A percentile compares a stretch with the other conserved stretches of the same genome.
Conservation (phyloP, 1,284 basidiomycete genomes). For the Butyriboletus appendiculatus region DNA sequence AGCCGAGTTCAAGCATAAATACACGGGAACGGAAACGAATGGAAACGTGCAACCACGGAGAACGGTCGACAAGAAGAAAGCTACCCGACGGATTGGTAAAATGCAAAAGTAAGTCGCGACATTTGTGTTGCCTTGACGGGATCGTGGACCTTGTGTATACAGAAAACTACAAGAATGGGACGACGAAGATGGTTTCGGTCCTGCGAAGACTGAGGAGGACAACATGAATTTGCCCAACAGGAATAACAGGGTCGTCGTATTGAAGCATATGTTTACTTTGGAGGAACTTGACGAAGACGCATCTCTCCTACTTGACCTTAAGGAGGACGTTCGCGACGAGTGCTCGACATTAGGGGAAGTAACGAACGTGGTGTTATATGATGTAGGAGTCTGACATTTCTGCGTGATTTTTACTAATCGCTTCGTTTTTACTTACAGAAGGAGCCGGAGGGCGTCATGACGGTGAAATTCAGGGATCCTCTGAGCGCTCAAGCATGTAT, state of each 20-base stretch:
- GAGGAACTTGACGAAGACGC: slow-evolving; percentile 88
- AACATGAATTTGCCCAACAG: slow-evolving; percentile 47
- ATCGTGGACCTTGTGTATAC: neutral
- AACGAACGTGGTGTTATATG: slow-evolving; percentile 95
- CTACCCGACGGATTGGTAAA: slow-evolving; percentile 78
- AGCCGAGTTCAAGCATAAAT: slow-evolving; percentile 83
- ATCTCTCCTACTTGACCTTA: slow-evolving; percentile 86
- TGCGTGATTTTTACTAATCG: neutral
- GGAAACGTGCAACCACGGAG: slow-evolving; percentile 52
- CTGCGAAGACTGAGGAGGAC: slow-evolving; percentile 58
- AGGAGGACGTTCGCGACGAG: slow-evolving; percentile 96
- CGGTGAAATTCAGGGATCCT: slow-evolving; percentile 91
- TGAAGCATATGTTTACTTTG: slow-evolving; percentile 95
- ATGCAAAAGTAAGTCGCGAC: slow-evolving; percentile 79
- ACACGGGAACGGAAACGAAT: slow-evolving; percentile 33
- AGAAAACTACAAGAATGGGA: slow-evolving; percentile 88
- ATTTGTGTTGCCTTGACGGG: neutral
- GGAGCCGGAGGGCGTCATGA: slow-evolving; percentile 95
- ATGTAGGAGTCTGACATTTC: slow-evolving; percentile 58
- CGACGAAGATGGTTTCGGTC: slow-evolving; percentile 82
- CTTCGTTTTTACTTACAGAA: slow-evolving; percentile 49
- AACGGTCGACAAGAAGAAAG: slow-evolving; percentile 80
- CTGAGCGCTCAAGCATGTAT: slow-evolving; percentile 89
- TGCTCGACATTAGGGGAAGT: slow-evolving; percentile 92
- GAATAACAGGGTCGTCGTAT: slow-evolving; percentile 81